These are phyloP conservation scores for Coemansia sp. DNA, from an alignment of 371 early-diverging fungal genomes.

Conservation along the genomic window DNA sequence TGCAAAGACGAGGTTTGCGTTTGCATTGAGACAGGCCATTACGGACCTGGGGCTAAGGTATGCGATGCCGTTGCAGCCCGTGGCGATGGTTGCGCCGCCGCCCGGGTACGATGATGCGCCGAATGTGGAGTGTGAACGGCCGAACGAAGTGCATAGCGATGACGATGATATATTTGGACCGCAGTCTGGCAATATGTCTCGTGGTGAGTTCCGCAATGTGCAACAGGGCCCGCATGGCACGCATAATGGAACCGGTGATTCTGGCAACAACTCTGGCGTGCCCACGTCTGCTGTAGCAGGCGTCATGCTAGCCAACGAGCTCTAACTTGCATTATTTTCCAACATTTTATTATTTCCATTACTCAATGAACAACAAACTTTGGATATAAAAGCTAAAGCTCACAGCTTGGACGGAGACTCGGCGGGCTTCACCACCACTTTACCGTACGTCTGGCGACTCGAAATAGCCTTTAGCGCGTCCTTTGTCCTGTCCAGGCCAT, in stretches of 20 bases:
- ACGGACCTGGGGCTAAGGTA: slow-evolving; percentile 46
- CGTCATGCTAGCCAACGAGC: neutral
- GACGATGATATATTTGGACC: slow-evolving; percentile 34
- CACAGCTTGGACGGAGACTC: slow-evolving; percentile 23
- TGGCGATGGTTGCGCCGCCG: slow-evolving; percentile 40
- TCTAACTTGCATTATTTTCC: neutral
- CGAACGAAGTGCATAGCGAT: neutral
- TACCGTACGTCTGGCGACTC: slow-evolving; percentile 73
- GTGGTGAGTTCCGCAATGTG: neutral
- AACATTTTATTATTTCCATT: too few relatives aligned
- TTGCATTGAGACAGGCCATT: slow-evolving; percentile 42
- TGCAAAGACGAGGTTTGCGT: slow-evolving; percentile 42
- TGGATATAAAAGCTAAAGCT: neutral
- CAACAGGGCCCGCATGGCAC: neutral
- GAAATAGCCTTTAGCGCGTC: slow-evolving; percentile 72
- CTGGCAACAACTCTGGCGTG: neutral
- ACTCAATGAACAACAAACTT: too few relatives aligned
- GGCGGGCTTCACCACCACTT: slow-evolving; percentile 60
- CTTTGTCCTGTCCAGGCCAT: slow-evolving; percentile 65
- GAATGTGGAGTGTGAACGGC: neutral
- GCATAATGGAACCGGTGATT: neutral
- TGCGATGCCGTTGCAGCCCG: slow-evolving; percentile 37
- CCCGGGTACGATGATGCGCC: slow-evolving; percentile 30
- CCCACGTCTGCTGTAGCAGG: slow-evolving; percentile 9
- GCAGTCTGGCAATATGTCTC: neutral